A percentile compares a stretch with the other conserved stretches of the same genome.
phyloP scores from a whole-genome alignment of 2,329 filamentous ascomycete genomes.

The Ceratocystis papillata region DNA sequence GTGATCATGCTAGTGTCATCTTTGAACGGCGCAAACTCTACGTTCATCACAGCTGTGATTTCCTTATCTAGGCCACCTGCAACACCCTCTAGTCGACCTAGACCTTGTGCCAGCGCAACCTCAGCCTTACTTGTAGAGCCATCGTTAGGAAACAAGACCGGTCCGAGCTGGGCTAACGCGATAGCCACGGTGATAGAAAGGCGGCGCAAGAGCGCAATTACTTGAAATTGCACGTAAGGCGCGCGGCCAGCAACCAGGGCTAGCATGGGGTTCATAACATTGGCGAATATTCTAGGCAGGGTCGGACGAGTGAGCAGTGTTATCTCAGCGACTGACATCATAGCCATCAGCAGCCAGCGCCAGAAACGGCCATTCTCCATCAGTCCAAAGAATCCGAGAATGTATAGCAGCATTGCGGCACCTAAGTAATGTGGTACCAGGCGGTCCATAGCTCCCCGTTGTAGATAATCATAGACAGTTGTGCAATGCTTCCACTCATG shows the following conservation, averaged over 20 bases:
- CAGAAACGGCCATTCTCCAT: slow-evolving; percentile 56
- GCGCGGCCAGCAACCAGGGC: slow-evolving; percentile 37
- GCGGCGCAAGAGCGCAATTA: slow-evolving; percentile 63
- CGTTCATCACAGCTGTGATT: slow-evolving; percentile 55
- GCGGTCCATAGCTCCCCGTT: slow-evolving; percentile 49
- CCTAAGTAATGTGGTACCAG: slow-evolving; percentile 51
- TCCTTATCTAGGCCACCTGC: slow-evolving; percentile 56
- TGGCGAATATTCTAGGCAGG: slow-evolving; percentile 38
- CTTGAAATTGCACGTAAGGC: slow-evolving; percentile 74
- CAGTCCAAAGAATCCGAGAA: slow-evolving; percentile 54
- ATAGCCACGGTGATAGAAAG: slow-evolving; percentile 70
- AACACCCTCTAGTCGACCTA: slow-evolving; percentile 55
- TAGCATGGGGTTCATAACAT: slow-evolving; percentile 38
- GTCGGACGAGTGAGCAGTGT: slow-evolving; percentile 45
- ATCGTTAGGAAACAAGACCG: slow-evolving; percentile 41
- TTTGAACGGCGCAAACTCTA: slow-evolving; percentile 72
- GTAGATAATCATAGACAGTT: slow-evolving; percentile 62
- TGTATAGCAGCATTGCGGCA: slow-evolving; percentile 48
- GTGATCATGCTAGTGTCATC: slow-evolving; percentile 55
- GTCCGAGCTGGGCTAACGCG: slow-evolving; percentile 69
- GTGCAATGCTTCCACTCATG: slow-evolving; percentile 54
- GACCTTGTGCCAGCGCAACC: slow-evolving; percentile 46
- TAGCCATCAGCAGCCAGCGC: slow-evolving; percentile 49
- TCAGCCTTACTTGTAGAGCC: slow-evolving; percentile 33
- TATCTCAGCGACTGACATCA: slow-evolving; percentile 47